Conservation (phyloP, 345 rosid genomes). For the Noccaea bulbosa region DNA sequence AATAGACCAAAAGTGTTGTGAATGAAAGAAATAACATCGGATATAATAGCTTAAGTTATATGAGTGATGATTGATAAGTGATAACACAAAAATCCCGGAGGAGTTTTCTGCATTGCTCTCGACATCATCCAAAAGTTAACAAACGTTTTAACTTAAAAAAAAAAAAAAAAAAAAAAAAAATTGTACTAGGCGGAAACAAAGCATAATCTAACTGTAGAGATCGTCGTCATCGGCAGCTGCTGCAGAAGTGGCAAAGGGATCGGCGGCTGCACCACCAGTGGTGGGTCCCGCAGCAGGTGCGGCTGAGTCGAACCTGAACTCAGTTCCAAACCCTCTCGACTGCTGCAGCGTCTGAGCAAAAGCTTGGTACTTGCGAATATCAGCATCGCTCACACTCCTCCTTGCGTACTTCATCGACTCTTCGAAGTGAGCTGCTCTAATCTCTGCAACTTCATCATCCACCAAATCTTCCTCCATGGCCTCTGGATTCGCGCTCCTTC, state of each 20-base stretch:
- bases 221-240: constrained; percentile 83
- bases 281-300: constrained; percentile 44
- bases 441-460: constrained; percentile 84
- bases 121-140: constrained; percentile 10
- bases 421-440: constrained; percentile 83
- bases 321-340: constrained; percentile 84
- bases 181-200: constrained; percentile 25
- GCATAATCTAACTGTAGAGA: constrained; percentile 70
- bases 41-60: background rate
- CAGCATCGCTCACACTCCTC: constrained; percentile 92
- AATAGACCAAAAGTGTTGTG: background rate
- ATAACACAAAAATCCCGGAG: constrained; percentile 1
- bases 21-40: constrained; percentile 5
- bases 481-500: constrained; percentile 79
- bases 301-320: constrained; percentile 72
- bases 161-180: background rate
- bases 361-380: constrained; percentile 90
- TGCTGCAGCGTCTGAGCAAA: constrained; percentile 97
- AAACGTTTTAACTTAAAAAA: background rate
- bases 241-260: constrained; percentile 72
- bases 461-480: constrained; percentile 93
- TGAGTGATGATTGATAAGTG: background rate
- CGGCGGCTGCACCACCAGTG: constrained; percentile 57
- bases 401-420: constrained; percentile 95
- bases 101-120: constrained; percentile 12